Base-by-base conservation (phyloP, 768 basidiomycete species). In the Leucosporidium scottii region DNA sequence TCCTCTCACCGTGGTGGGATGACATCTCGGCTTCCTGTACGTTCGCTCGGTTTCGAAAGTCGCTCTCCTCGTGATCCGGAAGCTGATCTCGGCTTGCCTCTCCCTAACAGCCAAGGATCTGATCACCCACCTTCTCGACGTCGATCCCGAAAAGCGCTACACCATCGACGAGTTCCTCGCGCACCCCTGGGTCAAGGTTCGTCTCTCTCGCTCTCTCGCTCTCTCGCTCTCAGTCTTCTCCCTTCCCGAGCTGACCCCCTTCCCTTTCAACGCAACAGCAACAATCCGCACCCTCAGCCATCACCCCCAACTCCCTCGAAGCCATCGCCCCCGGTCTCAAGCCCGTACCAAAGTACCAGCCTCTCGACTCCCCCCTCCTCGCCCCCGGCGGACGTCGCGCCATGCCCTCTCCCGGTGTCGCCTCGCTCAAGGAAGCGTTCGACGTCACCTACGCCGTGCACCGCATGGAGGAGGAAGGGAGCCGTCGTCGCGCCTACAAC, bases 1-100 rank as follows among this genome's bases (percentile, higher is more conserved):
- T 99, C 82, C 81, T 99, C 59, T 94, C 91, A 74, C 96, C 96
- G 3, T 99, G 97, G 92, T 99, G 96, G 96, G 94, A 99, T 75
- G 90, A 96, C 72, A 91, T 97, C 71, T 90, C 87, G 68, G 76
- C 81, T 68, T 84, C 86, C 65, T 90, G 92, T 93, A 73, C 49
- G 82, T 70, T 72, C 18, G 57, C 49, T n/a, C 15, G n/a, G n/a
- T n/a, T n/a, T n/a, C n/a, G n/a, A n/a, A n/a, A n/a, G n/a, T 54
- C 28, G 62, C 36, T 44, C 61, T 72, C 36, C n/a, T 62, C 23
- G 65, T 74, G 34, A 28, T 13, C 75, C 28, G 66, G 63, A 61
- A 60, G 54, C 55, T 61, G 65, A 21, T 28, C 28, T n/a, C 6
- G 48, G 39, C 47, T 5, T 17, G 15, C 54, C 39, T 44, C 39